Conservation (phyloP, 805 yeast species). For the Suhomyces sp. region DNA sequence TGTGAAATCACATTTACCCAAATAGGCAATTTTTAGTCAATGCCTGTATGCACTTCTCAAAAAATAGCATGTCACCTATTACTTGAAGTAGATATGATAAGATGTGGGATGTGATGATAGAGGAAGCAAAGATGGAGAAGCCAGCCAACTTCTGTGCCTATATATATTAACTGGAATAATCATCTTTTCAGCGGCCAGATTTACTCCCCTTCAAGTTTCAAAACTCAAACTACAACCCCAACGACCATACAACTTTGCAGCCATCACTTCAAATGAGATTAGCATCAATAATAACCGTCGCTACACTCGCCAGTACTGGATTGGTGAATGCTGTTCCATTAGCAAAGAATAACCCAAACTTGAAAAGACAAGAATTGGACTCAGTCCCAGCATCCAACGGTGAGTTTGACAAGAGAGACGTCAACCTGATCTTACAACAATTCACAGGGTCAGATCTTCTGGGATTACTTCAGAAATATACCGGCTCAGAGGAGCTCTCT, state of each 20-base stretch:
- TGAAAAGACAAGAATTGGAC: conserved; percentile 6
- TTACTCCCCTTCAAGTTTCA: too few relatives aligned
- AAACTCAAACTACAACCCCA: too few relatives aligned
- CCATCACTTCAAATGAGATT: conserved; percentile 19
- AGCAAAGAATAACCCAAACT: conserved; percentile 8
- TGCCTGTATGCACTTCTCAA: background rate
- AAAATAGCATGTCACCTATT: too few relatives aligned
- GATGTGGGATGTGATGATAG: too few relatives aligned
- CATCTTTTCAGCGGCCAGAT: too few relatives aligned
- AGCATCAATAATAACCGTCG: conserved; percentile 15
- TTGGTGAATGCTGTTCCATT: conserved; percentile 24
- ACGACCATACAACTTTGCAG: conserved; percentile 3
- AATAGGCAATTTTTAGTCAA: conserved; percentile 3
- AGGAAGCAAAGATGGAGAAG: too few relatives aligned
- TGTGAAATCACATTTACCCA: conserved; percentile 8
- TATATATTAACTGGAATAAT: too few relatives aligned
- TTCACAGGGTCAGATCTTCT: conserved; percentile 15
- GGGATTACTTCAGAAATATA: conserved; percentile 17
- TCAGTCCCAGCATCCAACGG: background rate
- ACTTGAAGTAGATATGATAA: too few relatives aligned
- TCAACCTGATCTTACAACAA: conserved; percentile 12
- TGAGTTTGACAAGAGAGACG: conserved; percentile 8
- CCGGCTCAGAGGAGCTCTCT: conserved; percentile 15
- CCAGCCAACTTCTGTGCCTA: too few relatives aligned
- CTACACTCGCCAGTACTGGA: conserved; percentile 17